Evolutionary conservation across 352 stramenopile genomes (phyloP).

Genomic region (Phytophthora quininea): DNA sequence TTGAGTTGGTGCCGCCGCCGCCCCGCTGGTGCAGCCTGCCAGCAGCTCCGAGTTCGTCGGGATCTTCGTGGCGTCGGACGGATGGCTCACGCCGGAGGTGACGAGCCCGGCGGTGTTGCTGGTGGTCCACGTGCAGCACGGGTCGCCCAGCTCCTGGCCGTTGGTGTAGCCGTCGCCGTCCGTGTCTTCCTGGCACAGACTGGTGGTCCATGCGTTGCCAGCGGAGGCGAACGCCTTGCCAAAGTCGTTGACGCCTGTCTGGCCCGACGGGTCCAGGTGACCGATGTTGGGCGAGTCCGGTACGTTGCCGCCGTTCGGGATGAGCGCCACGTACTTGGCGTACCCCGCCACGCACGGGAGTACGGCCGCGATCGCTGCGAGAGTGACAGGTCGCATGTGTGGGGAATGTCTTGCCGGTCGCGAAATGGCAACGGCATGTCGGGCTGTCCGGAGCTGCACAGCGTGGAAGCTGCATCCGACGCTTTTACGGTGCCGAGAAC

Average conservation of each 20-base stretch:
- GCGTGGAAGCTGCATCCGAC: too few species aligned
- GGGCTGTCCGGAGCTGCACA: too few species aligned
- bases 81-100: slow-evolving; percentile 65
- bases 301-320: slow-evolving; percentile 69
- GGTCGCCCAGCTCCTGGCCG: slow-evolving; percentile 84
- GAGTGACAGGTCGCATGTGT: slow-evolving; percentile 7
- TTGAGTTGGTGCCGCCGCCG: slow-evolving; percentile 33
- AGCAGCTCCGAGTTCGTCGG: slow-evolving; percentile 57
- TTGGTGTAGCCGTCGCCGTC: slow-evolving; percentile 88
- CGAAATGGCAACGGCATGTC: too few species aligned
- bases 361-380: slow-evolving; percentile 12
- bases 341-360: slow-evolving; percentile 34
- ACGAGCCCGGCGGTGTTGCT: slow-evolving; percentile 52
- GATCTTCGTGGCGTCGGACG: slow-evolving; percentile 58
- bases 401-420: too few species aligned
- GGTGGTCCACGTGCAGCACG: slow-evolving; percentile 79
- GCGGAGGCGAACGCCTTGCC: slow-evolving; percentile 63
- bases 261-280: slow-evolving; percentile 51
- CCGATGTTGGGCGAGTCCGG: slow-evolving; percentile 51
- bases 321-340: slow-evolving; percentile 46
- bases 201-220: slow-evolving; percentile 48
- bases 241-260: slow-evolving; percentile 66
- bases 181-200: slow-evolving; percentile 69
- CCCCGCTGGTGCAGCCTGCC: slow-evolving; percentile 42
- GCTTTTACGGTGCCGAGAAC: too few species aligned